Conservation (phyloP, 192 early-diverging fungal species). For the Podila epicladia region DNA sequence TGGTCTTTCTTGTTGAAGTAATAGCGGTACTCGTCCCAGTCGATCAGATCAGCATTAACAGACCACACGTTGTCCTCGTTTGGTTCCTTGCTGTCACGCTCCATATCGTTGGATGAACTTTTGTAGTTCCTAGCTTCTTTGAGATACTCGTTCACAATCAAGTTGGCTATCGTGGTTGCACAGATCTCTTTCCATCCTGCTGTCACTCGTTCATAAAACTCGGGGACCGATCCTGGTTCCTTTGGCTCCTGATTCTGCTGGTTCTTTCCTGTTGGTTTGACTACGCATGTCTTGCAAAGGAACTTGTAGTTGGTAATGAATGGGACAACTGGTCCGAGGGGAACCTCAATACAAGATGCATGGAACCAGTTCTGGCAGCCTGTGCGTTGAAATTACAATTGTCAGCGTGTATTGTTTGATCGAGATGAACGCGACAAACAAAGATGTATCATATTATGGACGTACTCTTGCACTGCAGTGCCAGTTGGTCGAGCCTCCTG, state of each 20-base stretch:
- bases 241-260: conserved; percentile 28
- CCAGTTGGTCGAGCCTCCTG: conserved; percentile 62
- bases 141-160: conserved; percentile 63
- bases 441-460: no score
- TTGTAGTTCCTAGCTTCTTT: conserved; percentile 25
- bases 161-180: conserved; percentile 68
- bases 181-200: conserved; percentile 76
- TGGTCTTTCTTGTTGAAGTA: conserved; percentile 74
- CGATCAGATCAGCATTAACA: conserved; percentile 25
- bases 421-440: background rate
- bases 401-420: no score
- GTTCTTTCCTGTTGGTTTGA: conserved; percentile 35
- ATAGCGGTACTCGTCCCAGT: conserved; percentile 58
- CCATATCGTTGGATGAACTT: conserved; percentile 8
- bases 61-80: conserved; percentile 50
- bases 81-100: conserved; percentile 46
- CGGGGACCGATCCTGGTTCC: conserved; percentile 33
- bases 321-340: conserved; percentile 56
- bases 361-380: conserved; percentile 77
- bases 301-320: conserved; percentile 75
- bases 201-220: conserved; percentile 64
- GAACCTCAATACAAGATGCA: conserved; percentile 57
- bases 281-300: conserved; percentile 57
- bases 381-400: conserved; percentile 2
- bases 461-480: conserved; percentile 60